Evolutionary conservation across 2,329 filamentous ascomycete species (phyloP).

Genomic region (Sclerotinia minor): DNA sequence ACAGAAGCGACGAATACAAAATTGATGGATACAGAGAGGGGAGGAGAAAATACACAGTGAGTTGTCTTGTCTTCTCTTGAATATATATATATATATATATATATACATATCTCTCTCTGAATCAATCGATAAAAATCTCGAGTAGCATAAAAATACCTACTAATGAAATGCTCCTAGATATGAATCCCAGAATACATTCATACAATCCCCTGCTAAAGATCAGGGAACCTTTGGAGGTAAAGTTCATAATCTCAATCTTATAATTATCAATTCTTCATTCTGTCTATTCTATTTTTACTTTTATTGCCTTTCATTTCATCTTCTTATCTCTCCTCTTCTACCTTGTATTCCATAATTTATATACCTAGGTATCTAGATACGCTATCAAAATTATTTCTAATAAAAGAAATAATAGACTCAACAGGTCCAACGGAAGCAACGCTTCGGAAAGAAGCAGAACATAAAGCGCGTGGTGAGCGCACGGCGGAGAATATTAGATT

Average conservation of each 20-base stretch:
- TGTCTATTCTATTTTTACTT: background rate
- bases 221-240: constrained; percentile 57
- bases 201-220: constrained; percentile 52
- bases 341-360: no score
- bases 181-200: constrained; percentile 55
- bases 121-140: background rate
- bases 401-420: constrained; percentile 20
- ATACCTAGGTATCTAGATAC: no score
- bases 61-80: constrained; percentile 25
- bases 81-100: no score
- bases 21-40: constrained; percentile 59
- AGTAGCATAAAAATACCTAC: background rate
- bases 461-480: constrained; percentile 45
- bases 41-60: constrained; percentile 61
- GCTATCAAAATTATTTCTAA: background rate
- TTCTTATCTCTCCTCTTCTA: background rate
- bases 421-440: constrained; percentile 22
- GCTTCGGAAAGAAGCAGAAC: constrained; percentile 28
- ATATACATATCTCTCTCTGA: no score
- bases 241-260: constrained; percentile 27
- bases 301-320: no score
- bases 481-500: constrained; percentile 55
- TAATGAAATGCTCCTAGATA: constrained; percentile 47
- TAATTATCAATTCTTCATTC: background rate
- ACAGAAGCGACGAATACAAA: constrained; percentile 39